Conservation (phyloP, 176 grass and related monocot species). For the Poa pratensis region DNA sequence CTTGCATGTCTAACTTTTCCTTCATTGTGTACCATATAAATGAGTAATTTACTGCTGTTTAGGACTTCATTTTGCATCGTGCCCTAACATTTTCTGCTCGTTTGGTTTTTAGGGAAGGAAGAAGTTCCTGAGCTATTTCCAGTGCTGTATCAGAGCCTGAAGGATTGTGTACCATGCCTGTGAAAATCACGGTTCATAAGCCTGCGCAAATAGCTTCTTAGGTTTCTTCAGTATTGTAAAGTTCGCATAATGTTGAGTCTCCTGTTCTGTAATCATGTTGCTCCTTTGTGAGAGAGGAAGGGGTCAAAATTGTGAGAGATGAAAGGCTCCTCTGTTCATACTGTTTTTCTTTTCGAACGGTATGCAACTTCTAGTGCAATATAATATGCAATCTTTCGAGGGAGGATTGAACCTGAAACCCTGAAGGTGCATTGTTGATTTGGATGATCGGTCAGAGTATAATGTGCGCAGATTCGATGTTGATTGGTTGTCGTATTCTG, state of each 20-base stretch:
- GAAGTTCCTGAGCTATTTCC: constrained; percentile 93
- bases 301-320: background rate
- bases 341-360: background rate
- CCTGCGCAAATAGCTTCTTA: constrained; percentile 40
- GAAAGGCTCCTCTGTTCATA: constrained; percentile 26
- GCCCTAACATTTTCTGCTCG: background rate
- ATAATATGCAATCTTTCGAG: constrained; percentile 9
- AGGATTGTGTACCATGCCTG: background rate
- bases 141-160: constrained; percentile 89
- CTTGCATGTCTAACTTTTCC: background rate
- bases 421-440: constrained; percentile 28
- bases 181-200: constrained; percentile 16
- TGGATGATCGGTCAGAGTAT: constrained; percentile 19
- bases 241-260: constrained; percentile 43
- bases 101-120: constrained; percentile 64
- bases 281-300: background rate
- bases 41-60: constrained; percentile 17
- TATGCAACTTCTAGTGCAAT: constrained; percentile 27
- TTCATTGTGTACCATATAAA: constrained; percentile 3
- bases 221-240: constrained; percentile 48
- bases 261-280: constrained; percentile 34
- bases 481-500: background rate
- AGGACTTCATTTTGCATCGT: background rate
- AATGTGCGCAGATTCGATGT: constrained; percentile 6
- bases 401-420: background rate